Evolutionary conservation across 1,284 basidiomycete genomes (phyloP).

Genomic region (Ustilago nuda): DNA sequence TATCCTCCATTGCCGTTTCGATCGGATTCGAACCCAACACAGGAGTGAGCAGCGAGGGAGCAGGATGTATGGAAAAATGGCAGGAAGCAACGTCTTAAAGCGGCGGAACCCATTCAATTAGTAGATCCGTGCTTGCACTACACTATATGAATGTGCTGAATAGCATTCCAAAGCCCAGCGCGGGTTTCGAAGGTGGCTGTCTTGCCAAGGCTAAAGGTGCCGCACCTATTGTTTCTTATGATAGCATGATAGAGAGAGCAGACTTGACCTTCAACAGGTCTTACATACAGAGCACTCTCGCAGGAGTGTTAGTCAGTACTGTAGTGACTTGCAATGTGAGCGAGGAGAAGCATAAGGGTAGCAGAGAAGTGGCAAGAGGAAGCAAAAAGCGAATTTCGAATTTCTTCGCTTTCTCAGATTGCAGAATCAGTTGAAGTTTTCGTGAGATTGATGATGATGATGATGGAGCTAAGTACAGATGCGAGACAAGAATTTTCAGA

Average conservation of each 20-base stretch:
- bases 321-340: not conserved
- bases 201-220: not conserved
- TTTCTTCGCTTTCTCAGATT: conserved; percentile 1
- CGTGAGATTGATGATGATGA: too few relatives aligned
- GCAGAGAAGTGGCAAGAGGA: not conserved
- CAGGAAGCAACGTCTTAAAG: not conserved
- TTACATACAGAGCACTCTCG: too few relatives aligned
- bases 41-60: not conserved
- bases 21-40: not conserved
- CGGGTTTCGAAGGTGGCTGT: not conserved
- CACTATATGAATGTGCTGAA: not conserved
- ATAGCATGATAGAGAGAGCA: not conserved
- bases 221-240: not conserved
- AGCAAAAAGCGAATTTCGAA: conserved; percentile 3
- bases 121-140: not conserved
- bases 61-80: not conserved
- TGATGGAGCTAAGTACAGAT: too few relatives aligned
- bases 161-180: not conserved
- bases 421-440: too few relatives aligned
- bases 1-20: conserved; percentile 11
- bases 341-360: not conserved
- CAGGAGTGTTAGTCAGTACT: too few relatives aligned
- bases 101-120: not conserved
- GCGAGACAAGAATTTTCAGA: too few relatives aligned
- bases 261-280: not conserved